These are phyloP conservation scores for Carex parvula DNA, from an alignment of 176 grass and related monocot species.

Conservation along the genomic window DNA sequence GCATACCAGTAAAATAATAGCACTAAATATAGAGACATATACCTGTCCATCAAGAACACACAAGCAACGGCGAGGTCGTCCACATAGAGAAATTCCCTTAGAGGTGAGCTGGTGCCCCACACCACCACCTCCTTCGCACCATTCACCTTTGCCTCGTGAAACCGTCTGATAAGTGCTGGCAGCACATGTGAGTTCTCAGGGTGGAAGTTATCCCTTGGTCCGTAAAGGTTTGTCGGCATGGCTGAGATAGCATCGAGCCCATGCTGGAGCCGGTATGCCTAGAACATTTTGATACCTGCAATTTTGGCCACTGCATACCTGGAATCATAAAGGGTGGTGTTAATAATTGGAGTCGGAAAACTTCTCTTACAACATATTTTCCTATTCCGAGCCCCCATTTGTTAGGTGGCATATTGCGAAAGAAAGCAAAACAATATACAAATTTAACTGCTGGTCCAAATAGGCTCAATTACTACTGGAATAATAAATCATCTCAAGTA, in stretches of 20 bases:
- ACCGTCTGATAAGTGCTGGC: conserved; percentile 62
- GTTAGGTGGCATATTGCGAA: background rate
- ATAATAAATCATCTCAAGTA: background rate
- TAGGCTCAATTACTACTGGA: background rate
- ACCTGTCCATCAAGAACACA: conserved; percentile 17
- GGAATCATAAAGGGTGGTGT: background rate
- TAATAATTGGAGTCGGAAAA: background rate
- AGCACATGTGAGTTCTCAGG: conserved; percentile 56
- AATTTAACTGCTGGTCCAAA: background rate
- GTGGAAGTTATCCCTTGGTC: conserved; percentile 50
- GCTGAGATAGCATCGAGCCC: conserved; percentile 47
- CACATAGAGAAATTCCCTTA: conserved; percentile 62
- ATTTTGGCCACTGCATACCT: conserved; percentile 54
- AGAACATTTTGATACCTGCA: conserved; percentile 51
- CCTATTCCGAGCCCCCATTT: background rate
- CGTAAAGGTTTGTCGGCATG: conserved; percentile 49
- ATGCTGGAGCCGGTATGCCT: conserved; percentile 46
- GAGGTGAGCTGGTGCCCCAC: conserved; percentile 53
- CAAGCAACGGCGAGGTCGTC: conserved; percentile 46
- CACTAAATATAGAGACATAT: background rate
- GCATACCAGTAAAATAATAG: conserved; percentile 21
- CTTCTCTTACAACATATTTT: background rate
- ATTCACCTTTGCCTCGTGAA: conserved; percentile 55
- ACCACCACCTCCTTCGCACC: conserved; percentile 46
- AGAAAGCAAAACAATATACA: background rate